These are phyloP conservation scores for Nissolia schottii DNA, from an alignment of 306 rosid genomes.

Conservation along the genomic window DNA sequence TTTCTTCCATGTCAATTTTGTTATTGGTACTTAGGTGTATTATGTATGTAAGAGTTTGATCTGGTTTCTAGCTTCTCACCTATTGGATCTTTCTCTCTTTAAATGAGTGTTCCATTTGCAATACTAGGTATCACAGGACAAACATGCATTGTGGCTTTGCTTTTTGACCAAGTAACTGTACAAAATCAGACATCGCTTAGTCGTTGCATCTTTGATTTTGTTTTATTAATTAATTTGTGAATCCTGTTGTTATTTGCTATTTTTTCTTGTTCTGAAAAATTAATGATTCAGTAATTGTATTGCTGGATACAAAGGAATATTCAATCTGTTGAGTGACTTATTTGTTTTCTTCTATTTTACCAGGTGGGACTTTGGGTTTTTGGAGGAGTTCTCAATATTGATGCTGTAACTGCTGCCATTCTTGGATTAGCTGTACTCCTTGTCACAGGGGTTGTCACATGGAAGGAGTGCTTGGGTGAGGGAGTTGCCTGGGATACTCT, in stretches of 20 bases:
- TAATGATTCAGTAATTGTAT: background rate
- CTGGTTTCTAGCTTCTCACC: background rate
- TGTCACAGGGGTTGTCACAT: constrained; percentile 89
- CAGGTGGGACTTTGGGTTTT: constrained; percentile 98
- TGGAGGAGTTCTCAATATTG: constrained; percentile 70
- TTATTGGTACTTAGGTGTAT: background rate
- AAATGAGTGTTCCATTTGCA: background rate
- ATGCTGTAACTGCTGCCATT: constrained; percentile 95
- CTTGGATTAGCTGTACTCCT: constrained; percentile 89
- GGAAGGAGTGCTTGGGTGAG: constrained; percentile 98
- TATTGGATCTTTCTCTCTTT: background rate
- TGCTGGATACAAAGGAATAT: background rate
- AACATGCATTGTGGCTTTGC: background rate
- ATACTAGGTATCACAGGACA: background rate
- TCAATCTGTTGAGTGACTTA: background rate
- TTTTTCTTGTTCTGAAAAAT: background rate
- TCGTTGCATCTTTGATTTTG: background rate
- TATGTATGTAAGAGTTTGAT: background rate
- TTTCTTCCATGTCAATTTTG: background rate
- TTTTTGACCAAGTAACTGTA: background rate
- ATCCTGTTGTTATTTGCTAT: background rate
- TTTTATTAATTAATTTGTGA: background rate
- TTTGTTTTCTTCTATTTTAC: constrained; percentile 3
- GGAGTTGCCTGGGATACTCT: constrained; percentile 99
- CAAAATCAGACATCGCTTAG: background rate